Evolutionary conservation across 73 alveolate species (phyloP).

Genomic region (Urostyla sp.): DNA sequence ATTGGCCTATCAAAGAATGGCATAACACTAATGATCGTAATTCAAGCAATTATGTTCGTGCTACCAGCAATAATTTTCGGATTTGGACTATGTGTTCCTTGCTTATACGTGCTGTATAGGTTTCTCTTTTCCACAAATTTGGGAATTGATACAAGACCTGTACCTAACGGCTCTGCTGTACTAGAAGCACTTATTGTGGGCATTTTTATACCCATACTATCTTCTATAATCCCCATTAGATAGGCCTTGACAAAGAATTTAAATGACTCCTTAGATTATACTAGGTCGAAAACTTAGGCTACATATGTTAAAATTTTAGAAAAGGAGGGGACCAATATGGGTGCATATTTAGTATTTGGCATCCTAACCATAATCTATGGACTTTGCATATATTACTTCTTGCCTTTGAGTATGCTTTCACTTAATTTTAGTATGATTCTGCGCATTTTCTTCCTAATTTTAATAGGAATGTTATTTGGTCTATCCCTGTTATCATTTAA

Average conservation of each 20-base stretch:
- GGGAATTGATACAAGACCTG: constrained; percentile 72
- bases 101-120: constrained; percentile 19
- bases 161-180: constrained; percentile 73
- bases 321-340: constrained; percentile 30
- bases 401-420: constrained; percentile 93
- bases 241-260: constrained; percentile 68
- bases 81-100: constrained; percentile 71
- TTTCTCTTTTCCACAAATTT: constrained; percentile 51
- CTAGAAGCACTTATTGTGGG: constrained; percentile 66
- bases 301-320: constrained; percentile 61
- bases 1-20: constrained; percentile 85
- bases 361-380: constrained; percentile 95
- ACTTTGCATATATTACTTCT: constrained; percentile 91
- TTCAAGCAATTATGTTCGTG: constrained; percentile 81
- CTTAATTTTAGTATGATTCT: constrained; percentile 88
- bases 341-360: constrained; percentile 76
- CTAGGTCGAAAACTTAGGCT: constrained; percentile 78
- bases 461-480: constrained; percentile 94
- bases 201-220: constrained; percentile 77
- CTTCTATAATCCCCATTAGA: constrained; percentile 79
- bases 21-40: constrained; percentile 69
- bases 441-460: constrained; percentile 90
- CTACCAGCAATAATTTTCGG: constrained; percentile 85
- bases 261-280: constrained; percentile 76
- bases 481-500: constrained; percentile 91